A percentile compares a stretch with the other conserved stretches of the same genome.
These are phyloP conservation scores for Tetradesmus lagerheimii DNA, from an alignment of 139 green algal genomes.

Conservation along the genomic window DNA sequence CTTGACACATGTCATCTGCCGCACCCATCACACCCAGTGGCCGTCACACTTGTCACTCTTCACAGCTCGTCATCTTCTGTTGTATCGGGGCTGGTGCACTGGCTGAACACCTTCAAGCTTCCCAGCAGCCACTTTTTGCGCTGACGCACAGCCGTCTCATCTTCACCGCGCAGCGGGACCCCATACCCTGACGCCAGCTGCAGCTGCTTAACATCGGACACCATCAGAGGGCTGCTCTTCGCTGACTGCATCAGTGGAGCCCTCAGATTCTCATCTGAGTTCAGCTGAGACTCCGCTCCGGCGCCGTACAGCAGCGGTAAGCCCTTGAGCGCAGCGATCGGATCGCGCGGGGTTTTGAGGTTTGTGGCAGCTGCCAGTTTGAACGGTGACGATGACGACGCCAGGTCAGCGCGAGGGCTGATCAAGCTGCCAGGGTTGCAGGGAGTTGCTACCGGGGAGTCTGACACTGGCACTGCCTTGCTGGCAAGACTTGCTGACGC, in stretches of 20 bases:
- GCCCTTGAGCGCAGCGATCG: not conserved
- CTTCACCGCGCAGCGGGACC: not conserved
- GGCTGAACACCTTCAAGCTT: not conserved
- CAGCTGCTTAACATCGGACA: not conserved
- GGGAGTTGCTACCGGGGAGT: not conserved
- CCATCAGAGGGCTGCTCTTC: constrained; percentile 33
- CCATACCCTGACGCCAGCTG: not conserved
- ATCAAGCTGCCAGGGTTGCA: not conserved
- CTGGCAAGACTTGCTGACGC: not conserved
- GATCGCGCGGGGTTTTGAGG: not conserved
- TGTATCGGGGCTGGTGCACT: not conserved
- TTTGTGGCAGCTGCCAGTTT: not conserved
- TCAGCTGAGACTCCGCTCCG: not conserved
- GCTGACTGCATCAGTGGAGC: constrained; percentile 10
- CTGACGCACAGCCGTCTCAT: not conserved
- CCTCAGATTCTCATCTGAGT: not conserved
- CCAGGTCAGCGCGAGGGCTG: not conserved
- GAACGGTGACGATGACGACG: not conserved
- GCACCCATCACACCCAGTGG: too few relatives aligned
- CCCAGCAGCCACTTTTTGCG: not conserved
- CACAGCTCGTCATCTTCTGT: not conserved
- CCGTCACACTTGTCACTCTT: not conserved
- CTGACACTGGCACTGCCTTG: not conserved
- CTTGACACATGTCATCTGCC: too few relatives aligned
- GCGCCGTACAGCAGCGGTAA: not conserved